A percentile compares a stretch with the other conserved stretches of the same genome.
phyloP scores from a whole-genome alignment of 805 yeast genomes.

The Starmera pachycereana region DNA sequence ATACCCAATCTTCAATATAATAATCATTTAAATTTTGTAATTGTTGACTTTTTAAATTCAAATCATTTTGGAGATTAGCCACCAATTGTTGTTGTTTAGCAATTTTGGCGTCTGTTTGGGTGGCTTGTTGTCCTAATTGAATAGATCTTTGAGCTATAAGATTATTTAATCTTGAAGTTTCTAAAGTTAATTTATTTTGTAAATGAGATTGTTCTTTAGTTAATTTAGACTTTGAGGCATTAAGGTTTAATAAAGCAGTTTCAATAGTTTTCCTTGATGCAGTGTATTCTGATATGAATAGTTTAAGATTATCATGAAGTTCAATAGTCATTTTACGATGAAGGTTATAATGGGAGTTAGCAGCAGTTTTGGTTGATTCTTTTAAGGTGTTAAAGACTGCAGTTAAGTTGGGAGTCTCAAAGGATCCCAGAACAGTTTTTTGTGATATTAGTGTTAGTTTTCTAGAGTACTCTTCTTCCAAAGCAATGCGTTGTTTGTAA shows the following conservation, averaged over 20 bases:
- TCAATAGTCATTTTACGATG: slow-evolving; percentile 40
- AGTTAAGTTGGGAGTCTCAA: slow-evolving; percentile 50
- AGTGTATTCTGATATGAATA: slow-evolving; percentile 40
- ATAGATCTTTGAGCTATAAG: slow-evolving; percentile 52
- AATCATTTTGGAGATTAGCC: slow-evolving; percentile 38
- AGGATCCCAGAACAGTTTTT: slow-evolving; percentile 36
- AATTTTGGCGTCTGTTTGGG: slow-evolving; percentile 39
- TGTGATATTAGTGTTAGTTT: slow-evolving; percentile 41
- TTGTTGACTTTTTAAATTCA: slow-evolving; percentile 41
- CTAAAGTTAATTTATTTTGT: slow-evolving; percentile 43
- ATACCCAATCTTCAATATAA: slow-evolving; percentile 68
- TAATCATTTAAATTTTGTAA: slow-evolving; percentile 47
- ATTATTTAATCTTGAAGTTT: slow-evolving; percentile 48
- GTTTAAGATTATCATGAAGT: slow-evolving; percentile 39
- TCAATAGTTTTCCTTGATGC: slow-evolving; percentile 50
- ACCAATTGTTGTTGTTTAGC: slow-evolving; percentile 35
- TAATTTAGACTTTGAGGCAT: slow-evolving; percentile 32
- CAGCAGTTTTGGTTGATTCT: slow-evolving; percentile 48
- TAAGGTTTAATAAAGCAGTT: slow-evolving; percentile 43
- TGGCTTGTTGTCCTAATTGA: slow-evolving; percentile 66
- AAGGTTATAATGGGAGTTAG: slow-evolving; percentile 43
- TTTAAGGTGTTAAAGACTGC: slow-evolving; percentile 49
- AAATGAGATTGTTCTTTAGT: slow-evolving; percentile 26
- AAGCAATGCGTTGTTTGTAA: slow-evolving; percentile 43
- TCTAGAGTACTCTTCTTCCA: slow-evolving; percentile 67